Conservation (phyloP, 768 basidiomycete genomes). For the Leccinum arenicola region DNA sequence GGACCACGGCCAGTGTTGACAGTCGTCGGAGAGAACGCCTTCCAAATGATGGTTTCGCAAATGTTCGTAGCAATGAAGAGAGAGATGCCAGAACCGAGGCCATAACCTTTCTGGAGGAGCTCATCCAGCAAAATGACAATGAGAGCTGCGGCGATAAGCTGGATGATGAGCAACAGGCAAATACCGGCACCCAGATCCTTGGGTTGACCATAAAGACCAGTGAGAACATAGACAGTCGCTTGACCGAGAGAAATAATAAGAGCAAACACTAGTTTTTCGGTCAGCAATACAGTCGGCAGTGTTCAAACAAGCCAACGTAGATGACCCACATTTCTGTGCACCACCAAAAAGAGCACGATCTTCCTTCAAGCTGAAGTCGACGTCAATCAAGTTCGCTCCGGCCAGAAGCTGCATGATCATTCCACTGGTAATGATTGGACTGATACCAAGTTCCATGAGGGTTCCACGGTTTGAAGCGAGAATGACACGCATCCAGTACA, state of each 20-base stretch:
- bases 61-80: constrained; percentile 99
- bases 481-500: constrained; percentile 99
- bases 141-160: constrained; percentile 88
- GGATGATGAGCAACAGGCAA: constrained; percentile 94
- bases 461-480: constrained; percentile 98
- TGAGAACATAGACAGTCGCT: constrained; percentile 94
- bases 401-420: constrained; percentile 99
- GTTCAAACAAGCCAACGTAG: not conserved
- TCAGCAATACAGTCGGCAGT: not conserved
- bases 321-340: constrained; percentile 87
- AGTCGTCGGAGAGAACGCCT: constrained; percentile 97
- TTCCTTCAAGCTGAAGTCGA: constrained; percentile 97
- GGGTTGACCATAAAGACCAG: constrained; percentile 95
- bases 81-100: constrained; percentile 97
- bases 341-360: constrained; percentile 94
- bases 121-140: constrained; percentile 99
- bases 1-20: constrained; percentile 97
- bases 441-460: constrained; percentile 99
- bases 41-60: constrained; percentile 99
- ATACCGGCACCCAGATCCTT: constrained; percentile 93
- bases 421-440: constrained; percentile 94
- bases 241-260: constrained; percentile 96
- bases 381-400: constrained; percentile 95
- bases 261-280: constrained; percentile 72
- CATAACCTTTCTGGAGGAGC: constrained; percentile 98